Evolutionary conservation across 2,329 filamentous ascomycete genomes (phyloP).

Genomic region (Neofusicoccum cordaticola): DNA sequence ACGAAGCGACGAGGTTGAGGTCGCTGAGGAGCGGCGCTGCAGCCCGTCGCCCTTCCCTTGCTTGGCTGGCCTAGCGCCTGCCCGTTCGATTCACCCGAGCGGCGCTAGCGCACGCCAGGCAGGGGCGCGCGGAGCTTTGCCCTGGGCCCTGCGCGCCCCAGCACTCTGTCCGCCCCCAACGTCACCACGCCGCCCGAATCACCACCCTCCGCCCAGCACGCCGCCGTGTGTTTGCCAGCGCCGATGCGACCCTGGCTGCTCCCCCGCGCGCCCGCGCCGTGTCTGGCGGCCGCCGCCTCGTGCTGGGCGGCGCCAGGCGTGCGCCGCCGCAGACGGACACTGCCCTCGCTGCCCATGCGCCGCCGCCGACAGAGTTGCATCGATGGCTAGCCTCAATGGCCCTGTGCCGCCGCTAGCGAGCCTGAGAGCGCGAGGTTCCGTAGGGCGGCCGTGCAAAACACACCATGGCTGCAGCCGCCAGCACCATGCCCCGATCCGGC

Average conservation of each 20-base stretch:
- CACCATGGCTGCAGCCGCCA: background rate
- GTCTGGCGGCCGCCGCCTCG: background rate
- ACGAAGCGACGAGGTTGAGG: background rate
- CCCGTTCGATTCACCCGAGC: background rate
- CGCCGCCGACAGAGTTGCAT: background rate
- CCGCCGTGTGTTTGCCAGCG: background rate
- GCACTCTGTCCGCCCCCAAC: background rate
- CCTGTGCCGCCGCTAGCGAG: background rate
- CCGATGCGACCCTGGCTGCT: background rate
- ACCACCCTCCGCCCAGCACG: background rate
- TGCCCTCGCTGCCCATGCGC: background rate
- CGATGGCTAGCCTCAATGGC: background rate
- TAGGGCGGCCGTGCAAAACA: background rate
- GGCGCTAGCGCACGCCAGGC: background rate
- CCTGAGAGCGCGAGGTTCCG: background rate
- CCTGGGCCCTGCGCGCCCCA: background rate
- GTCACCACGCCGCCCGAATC: background rate
- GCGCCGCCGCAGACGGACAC: background rate
- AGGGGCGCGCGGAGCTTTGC: background rate
- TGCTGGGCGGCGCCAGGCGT: background rate
- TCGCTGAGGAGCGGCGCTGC: too few species aligned
- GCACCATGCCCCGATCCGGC: background rate
- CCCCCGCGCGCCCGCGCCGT: background rate
- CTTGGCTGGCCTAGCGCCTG: slow-evolving; percentile 2
- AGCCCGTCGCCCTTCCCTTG: background rate